phyloP scores from a whole-genome alignment of 1,284 basidiomycete genomes.

The Tilletia caries region DNA sequence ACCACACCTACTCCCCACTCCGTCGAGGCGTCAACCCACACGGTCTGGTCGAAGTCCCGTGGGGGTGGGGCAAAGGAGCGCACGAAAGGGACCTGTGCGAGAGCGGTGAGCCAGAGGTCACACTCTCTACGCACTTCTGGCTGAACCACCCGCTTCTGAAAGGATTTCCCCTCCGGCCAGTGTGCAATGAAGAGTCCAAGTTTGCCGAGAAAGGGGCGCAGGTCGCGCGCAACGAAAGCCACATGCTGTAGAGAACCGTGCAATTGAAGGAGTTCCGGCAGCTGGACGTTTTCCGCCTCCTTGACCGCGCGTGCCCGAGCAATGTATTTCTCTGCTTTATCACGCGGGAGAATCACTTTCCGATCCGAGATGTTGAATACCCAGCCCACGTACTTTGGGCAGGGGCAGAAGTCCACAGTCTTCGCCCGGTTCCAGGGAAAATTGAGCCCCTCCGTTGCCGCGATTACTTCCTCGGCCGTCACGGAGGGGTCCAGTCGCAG shows the following conservation, averaged over 20 bases:
- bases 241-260: not conserved
- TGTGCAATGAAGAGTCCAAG: not conserved
- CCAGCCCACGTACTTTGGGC: not conserved
- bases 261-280: not conserved
- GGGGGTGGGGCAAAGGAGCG: not conserved
- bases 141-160: no score
- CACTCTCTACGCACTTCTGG: no score
- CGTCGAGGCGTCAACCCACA: not conserved
- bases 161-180: not conserved
- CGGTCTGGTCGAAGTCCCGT: not conserved
- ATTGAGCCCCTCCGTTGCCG: not conserved
- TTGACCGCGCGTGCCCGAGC: not conserved
- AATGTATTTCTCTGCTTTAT: not conserved
- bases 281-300: not conserved
- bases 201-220: not conserved
- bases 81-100: not conserved
- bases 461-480: not conserved
- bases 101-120: no score
- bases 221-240: not conserved
- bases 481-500: not conserved
- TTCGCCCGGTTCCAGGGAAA: not conserved
- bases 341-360: not conserved
- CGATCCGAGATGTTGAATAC: not conserved
- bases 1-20: not conserved
- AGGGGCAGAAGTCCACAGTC: not conserved